Percentiles rank a stretch among this genome's conserved stretches.
Evolutionary conservation across 345 rosid genomes (phyloP).

Genomic region (Microcos paniculata): DNA sequence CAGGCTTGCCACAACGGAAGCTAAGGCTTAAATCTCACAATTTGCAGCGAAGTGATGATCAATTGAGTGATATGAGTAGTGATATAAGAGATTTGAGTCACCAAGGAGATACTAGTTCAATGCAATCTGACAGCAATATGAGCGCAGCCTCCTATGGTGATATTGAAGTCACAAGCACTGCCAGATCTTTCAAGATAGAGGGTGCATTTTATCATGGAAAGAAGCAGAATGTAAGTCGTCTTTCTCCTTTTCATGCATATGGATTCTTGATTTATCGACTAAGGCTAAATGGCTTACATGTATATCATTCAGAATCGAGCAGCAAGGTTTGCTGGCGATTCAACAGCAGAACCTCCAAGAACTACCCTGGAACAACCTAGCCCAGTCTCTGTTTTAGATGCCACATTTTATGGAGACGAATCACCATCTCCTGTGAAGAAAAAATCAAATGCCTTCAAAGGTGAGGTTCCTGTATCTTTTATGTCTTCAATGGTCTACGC

Average conservation of each 20-base stretch:
- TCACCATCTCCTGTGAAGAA: constrained; percentile 83
- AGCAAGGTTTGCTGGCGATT: constrained; percentile 29
- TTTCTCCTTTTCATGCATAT: constrained; percentile 22
- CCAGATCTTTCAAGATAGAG: constrained; percentile 38
- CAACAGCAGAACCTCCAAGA: constrained; percentile 34
- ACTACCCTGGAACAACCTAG: constrained; percentile 79
- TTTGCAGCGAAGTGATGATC: constrained; percentile 41
- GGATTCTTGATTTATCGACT: constrained; percentile 12
- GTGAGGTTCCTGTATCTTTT: constrained; percentile 36
- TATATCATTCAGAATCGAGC: constrained; percentile 50
- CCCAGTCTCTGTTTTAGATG: constrained; percentile 92
- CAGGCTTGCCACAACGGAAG: constrained; percentile 43
- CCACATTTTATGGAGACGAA: constrained; percentile 67
- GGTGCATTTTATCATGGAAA: constrained; percentile 24
- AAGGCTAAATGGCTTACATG: constrained; percentile 18
- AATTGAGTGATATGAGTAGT: constrained; percentile 45
- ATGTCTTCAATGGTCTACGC: not conserved
- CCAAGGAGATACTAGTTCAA: constrained; percentile 38
- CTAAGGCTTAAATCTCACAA: constrained; percentile 33
- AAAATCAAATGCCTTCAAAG: constrained; percentile 60
- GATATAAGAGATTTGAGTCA: constrained; percentile 46
- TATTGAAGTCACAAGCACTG: constrained; percentile 61
- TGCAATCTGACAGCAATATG: constrained; percentile 53
- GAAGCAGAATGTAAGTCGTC: constrained; percentile 42
- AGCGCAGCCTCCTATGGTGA: constrained; percentile 57